Evolutionary conservation across 768 basidiomycete genomes (phyloP).

Genomic region (Termitomyces sp.): DNA sequence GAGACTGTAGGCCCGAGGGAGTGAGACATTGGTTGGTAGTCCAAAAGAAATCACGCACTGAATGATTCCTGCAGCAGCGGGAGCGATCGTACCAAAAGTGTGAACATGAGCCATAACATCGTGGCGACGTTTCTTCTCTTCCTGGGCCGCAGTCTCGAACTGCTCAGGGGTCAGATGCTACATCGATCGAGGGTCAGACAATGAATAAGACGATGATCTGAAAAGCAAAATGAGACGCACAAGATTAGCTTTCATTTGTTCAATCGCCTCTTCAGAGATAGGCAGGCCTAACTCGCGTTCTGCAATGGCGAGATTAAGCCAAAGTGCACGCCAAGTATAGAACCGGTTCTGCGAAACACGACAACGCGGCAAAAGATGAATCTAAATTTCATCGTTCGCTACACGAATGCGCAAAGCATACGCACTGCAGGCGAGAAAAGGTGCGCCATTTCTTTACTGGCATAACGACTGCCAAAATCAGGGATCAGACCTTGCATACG

Average conservation of each 20-base stretch:
- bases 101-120: conserved; percentile 99
- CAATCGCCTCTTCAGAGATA: conserved; percentile 86
- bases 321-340: conserved; percentile 90
- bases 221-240: conserved; percentile 37
- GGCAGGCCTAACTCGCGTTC: conserved; percentile 93
- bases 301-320: conserved; percentile 94
- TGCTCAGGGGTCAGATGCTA: conserved; percentile 84
- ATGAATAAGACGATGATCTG: not conserved
- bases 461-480: conserved; percentile 75
- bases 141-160: conserved; percentile 85
- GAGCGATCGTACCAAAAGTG: conserved; percentile 91
- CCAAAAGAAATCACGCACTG: conserved; percentile 49
- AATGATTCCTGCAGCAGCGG: conserved; percentile 93
- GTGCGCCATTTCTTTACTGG: conserved; percentile 97
- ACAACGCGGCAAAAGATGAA: not conserved
- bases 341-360: conserved; percentile 71
- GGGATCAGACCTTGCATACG: conserved; percentile 3
- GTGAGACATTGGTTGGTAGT: not conserved
- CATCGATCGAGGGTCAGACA: not conserved
- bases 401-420: conserved; percentile 12
- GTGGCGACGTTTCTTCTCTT: conserved; percentile 96
- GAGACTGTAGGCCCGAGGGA: not conserved
- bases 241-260: conserved; percentile 92
- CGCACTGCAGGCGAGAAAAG: conserved; percentile 91
- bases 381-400: not conserved